Base-by-base conservation (phyloP, 345 rosid genomes). In the Cardiospermum halicacabum region DNA sequence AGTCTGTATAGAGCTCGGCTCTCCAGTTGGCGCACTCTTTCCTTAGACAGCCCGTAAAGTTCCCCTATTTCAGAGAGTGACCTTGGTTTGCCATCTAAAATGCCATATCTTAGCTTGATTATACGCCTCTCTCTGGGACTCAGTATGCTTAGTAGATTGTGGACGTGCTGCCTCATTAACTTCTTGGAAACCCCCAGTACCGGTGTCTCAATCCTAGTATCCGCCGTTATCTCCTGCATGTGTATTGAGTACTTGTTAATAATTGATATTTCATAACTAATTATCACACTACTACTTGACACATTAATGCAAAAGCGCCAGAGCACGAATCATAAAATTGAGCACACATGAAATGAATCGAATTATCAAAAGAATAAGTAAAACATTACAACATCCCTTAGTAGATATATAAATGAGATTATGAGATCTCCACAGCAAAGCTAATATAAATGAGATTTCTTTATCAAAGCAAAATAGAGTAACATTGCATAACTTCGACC, bases 11-110 rank as follows among this genome's bases (percentile, higher is more conserved):
- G 47, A 19, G 97, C 94, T 53, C 86, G 71, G 81, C 74, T 81
- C 77, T 90, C 94, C 68, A 93, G 69, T 57, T 93, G 94, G 55
- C 98, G 71, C 39, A 86, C 91, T 68, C 96, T 75, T 71, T 93
- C 96, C 77, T 81, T 88, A 0, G 89, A 78, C 58, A 93, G 66
- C 37, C 95, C 91, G 48, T 77, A 77, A 27, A 78, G 69, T 37
- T 71, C 70, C 16, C 96, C 97, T 3, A 90, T 77, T 69, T 84
- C 97, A 2, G 88, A 74, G 40, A 90, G 74, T 0, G 97, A 84
- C 66, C 77, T 79, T 66, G 70, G 82, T 42, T 76, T 82, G 0
- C 88, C 87, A 0, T 77, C 94, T 56, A 79, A 91, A 15, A 93
- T 81, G 63, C 97, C 97, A 62, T 67, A 93, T 49, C 96, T 79